Conservation (phyloP, 371 early-diverging fungal species). For the Umbelopsis sp. region DNA sequence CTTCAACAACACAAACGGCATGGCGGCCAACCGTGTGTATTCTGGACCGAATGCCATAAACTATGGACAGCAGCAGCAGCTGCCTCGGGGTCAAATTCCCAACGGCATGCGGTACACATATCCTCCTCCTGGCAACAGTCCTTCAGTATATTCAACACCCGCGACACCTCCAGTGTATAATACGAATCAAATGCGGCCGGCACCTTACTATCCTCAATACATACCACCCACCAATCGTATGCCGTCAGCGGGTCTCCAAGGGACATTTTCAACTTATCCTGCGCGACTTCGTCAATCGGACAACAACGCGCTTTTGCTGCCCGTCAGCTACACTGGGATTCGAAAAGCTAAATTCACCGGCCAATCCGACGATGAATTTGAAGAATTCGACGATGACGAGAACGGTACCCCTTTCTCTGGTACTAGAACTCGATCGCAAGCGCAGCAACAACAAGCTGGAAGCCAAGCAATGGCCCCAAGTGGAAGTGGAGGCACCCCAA, state of each 20-base stretch:
- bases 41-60: constrained; percentile 14
- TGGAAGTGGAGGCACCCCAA: constrained; percentile 18
- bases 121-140: not conserved
- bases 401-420: constrained; percentile 30
- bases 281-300: constrained; percentile 49
- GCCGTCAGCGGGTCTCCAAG: constrained; percentile 34
- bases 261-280: constrained; percentile 47
- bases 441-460: constrained; percentile 21
- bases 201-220: constrained; percentile 23
- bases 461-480: constrained; percentile 1
- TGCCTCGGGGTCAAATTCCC: constrained; percentile 12
- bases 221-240: constrained; percentile 10
- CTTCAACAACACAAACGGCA: not conserved
- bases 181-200: constrained; percentile 22
- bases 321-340: constrained; percentile 39
- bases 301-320: constrained; percentile 48
- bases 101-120: constrained; percentile 14
- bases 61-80: constrained; percentile 3
- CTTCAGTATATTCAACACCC: constrained; percentile 19
- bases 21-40: constrained; percentile 17
- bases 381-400: constrained; percentile 42
- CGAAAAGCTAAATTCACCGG: constrained; percentile 37
- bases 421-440: constrained; percentile 16
- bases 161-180: constrained; percentile 1
- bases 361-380: constrained; percentile 43